Conservation (phyloP, 1,284 basidiomycete genomes). For the Abortiporus biennis region DNA sequence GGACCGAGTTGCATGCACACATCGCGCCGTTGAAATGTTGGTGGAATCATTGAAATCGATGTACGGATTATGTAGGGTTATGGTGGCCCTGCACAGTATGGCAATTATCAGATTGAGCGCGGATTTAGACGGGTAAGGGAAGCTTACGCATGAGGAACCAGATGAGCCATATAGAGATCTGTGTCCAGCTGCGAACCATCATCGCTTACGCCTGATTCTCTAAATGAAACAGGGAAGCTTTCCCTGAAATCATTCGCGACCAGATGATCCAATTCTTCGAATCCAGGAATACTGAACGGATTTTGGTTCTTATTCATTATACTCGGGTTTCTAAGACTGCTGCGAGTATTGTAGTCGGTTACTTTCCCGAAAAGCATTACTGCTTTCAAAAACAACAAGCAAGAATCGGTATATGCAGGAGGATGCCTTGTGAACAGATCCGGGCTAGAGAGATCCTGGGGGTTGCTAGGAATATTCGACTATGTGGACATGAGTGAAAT, state of each 20-base stretch:
- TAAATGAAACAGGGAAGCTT: slow-evolving; percentile 61
- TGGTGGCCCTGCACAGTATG: slow-evolving; percentile 60
- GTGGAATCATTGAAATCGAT: slow-evolving; percentile 63
- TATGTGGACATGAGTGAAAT: too few relatives aligned
- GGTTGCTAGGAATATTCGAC: slow-evolving; percentile 58
- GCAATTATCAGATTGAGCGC: slow-evolving; percentile 3
- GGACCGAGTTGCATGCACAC: slow-evolving; percentile 62
- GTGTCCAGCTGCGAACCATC: slow-evolving; percentile 59
- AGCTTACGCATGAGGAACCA: slow-evolving; percentile 76
- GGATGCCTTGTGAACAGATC: slow-evolving; percentile 65
- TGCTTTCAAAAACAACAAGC: slow-evolving; percentile 70
- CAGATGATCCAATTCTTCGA: slow-evolving; percentile 61
- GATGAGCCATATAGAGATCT: slow-evolving; percentile 78
- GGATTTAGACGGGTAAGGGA: slow-evolving; percentile 4
- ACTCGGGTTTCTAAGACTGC: slow-evolving; percentile 53
- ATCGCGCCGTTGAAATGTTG: slow-evolving; percentile 61
- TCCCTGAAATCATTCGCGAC: slow-evolving; percentile 61
- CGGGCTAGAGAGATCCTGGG: slow-evolving; percentile 57
- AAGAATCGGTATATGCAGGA: slow-evolving; percentile 72
- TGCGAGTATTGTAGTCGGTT: slow-evolving; percentile 75
- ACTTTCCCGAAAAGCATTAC: slow-evolving; percentile 79
- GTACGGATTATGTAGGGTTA: slow-evolving; percentile 78
- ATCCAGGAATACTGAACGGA: slow-evolving; percentile 58
- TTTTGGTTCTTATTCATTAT: slow-evolving; percentile 61
- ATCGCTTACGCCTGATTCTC: slow-evolving; percentile 49